Percentiles rank a stretch among this genome's conserved stretches.
Evolutionary conservation across 345 rosid species (phyloP).

Genomic region (Physaria fendleri): DNA sequence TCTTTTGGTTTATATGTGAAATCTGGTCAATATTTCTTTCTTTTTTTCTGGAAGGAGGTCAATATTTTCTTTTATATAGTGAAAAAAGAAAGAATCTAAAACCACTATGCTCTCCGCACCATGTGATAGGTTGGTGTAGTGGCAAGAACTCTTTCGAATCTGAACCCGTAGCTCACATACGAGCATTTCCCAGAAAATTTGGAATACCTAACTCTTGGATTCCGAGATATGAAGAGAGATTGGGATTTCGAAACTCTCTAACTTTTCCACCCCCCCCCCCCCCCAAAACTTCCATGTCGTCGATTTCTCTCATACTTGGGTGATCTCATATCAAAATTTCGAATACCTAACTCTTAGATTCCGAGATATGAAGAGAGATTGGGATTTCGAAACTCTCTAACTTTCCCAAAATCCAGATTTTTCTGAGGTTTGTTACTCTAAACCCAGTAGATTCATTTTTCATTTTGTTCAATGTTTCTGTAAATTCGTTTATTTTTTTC

Average conservation of each 20-base stretch:
- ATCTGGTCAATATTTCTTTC: too few species aligned
- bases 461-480: background rate
- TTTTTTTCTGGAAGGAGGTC: too few species aligned
- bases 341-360: constrained; percentile 1
- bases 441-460: constrained; percentile 12
- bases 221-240: background rate
- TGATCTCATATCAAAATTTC: too few species aligned
- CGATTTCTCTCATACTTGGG: too few species aligned
- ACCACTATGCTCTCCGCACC: constrained; percentile 29
- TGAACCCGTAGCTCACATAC: constrained; percentile 1
- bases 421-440: constrained; percentile 22
- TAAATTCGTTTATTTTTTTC: background rate
- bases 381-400: constrained; percentile 4
- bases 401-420: constrained; percentile 3
- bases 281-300: too few species aligned
- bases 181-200: constrained; percentile 3
- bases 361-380: constrained; percentile 2
- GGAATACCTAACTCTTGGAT: constrained; percentile 1
- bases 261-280: too few species aligned
- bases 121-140: constrained; percentile 34
- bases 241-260: constrained; percentile 7
- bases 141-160: constrained; percentile 35
- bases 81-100: constrained; percentile 15
- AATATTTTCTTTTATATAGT: too few species aligned
- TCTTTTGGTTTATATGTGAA: too few species aligned